Evolutionary conservation across 495 filamentous ascomycete genomes (phyloP).

Genomic region (Neurospora tetraspora): DNA sequence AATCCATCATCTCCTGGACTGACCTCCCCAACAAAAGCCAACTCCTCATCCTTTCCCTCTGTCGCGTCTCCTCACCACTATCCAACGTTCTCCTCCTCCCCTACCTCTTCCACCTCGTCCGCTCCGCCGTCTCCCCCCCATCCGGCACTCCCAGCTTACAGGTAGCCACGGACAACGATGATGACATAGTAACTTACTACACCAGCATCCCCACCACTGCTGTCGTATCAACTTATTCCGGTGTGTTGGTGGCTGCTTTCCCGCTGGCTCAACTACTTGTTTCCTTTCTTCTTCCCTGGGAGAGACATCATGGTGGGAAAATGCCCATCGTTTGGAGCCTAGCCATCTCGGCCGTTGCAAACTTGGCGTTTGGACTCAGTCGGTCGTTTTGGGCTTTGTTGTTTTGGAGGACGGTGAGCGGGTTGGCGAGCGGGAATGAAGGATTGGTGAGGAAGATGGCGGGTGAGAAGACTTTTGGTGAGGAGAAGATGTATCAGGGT

Average conservation of each 20-base stretch:
- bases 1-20: conserved; percentile 12
- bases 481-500: conserved; percentile 59
- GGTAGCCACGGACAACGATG: conserved; percentile 17
- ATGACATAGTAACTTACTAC: conserved; percentile 25
- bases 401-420: conserved; percentile 56
- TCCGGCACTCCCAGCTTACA: conserved; percentile 50
- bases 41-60: conserved; percentile 41
- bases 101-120: conserved; percentile 49
- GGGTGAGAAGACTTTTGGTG: conserved; percentile 56
- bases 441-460: conserved; percentile 77
- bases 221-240: conserved; percentile 1
- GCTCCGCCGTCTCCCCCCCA: conserved; percentile 30
- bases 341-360: conserved; percentile 55
- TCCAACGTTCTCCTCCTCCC: conserved; percentile 40
- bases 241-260: conserved; percentile 2
- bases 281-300: conserved; percentile 48
- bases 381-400: conserved; percentile 59
- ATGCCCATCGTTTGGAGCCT: conserved; percentile 64
- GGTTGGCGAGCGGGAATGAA: conserved; percentile 63
- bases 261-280: conserved; percentile 41
- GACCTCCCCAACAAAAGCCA: conserved; percentile 42
- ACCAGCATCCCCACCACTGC: not conserved
- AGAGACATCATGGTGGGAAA: conserved; percentile 47
- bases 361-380: conserved; percentile 65
- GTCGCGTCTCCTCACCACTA: conserved; percentile 42